A percentile compares a stretch with the other conserved stretches of the same genome.
Conservation (phyloP, 23 red algal genomes). For the Gracilaria domingensis region DNA sequence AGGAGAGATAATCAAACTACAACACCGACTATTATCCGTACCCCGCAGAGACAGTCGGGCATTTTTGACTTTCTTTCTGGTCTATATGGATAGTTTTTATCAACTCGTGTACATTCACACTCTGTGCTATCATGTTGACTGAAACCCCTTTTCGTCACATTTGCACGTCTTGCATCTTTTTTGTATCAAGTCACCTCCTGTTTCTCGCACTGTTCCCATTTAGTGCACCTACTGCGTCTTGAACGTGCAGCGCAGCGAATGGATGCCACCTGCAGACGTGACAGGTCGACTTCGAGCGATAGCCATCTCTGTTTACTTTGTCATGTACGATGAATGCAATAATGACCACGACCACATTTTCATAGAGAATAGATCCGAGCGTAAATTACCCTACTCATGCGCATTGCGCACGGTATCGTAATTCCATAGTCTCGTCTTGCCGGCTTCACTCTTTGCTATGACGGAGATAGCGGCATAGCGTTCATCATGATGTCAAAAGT, state of each 20-base stretch:
- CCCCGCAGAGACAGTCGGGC: constrained; percentile 66
- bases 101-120: background rate
- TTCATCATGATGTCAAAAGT: no score
- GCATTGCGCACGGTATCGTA: background rate
- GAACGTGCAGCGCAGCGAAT: no score
- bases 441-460: no score
- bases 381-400: background rate
- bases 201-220: background rate
- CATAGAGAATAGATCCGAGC: background rate
- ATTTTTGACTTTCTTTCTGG: constrained; percentile 67
- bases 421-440: no score
- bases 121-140: background rate
- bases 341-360: background rate
- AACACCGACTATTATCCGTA: constrained; percentile 32
- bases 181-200: background rate
- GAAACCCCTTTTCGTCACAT: background rate
- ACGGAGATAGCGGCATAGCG: no score
- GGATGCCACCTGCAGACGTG: background rate
- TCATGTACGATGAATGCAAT: background rate
- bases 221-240: no score
- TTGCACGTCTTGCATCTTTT: background rate
- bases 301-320: background rate
- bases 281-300: background rate
- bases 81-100: constrained; percentile 35
- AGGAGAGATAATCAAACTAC: background rate